A percentile compares a stretch with the other conserved stretches of the same genome.
These are phyloP conservation scores for Psilocybe mexicana DNA, from an alignment of 1,284 basidiomycete species.

Conservation along the genomic window DNA sequence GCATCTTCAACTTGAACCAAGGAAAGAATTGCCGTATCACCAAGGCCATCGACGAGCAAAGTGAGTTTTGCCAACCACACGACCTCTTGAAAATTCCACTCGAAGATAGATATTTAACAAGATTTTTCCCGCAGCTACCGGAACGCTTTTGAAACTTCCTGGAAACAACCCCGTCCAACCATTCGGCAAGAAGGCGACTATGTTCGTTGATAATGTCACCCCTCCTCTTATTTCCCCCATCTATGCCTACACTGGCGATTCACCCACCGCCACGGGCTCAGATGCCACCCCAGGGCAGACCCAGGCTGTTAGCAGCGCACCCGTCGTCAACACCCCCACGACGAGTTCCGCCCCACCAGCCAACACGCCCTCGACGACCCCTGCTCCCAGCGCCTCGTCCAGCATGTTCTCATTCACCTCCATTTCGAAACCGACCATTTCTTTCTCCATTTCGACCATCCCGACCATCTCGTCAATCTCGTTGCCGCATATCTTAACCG, in stretches of 20 bases:
- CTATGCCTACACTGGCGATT: slow-evolving; percentile 38
- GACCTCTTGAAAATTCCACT: not conserved
- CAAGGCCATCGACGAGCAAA: slow-evolving; percentile 39
- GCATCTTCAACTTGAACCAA: slow-evolving; percentile 40
- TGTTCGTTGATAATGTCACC: slow-evolving; percentile 28
- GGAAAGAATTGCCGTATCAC: slow-evolving; percentile 41
- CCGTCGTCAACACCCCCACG: not conserved
- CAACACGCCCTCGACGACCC: not conserved
- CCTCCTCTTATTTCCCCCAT: slow-evolving; percentile 40
- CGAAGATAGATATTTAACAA: not conserved
- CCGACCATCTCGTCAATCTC: not conserved
- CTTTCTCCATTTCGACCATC: not conserved
- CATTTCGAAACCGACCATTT: not conserved
- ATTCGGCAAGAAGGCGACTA: slow-evolving; percentile 29
- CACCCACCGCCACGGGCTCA: slow-evolving; percentile 30
- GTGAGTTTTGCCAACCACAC: slow-evolving; percentile 23
- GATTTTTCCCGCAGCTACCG: slow-evolving; percentile 31
- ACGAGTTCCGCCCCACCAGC: not conserved
- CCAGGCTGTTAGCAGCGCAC: slow-evolving; percentile 4
- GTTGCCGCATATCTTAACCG: not conserved
- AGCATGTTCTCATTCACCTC: not conserved
- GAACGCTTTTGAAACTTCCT: slow-evolving; percentile 40
- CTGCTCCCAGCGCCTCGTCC: not conserved
- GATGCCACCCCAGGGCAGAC: slow-evolving; percentile 18
- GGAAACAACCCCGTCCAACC: slow-evolving; percentile 47